Conservation (phyloP, 2,329 filamentous ascomycete species). For the Kalmusia sp. region DNA sequence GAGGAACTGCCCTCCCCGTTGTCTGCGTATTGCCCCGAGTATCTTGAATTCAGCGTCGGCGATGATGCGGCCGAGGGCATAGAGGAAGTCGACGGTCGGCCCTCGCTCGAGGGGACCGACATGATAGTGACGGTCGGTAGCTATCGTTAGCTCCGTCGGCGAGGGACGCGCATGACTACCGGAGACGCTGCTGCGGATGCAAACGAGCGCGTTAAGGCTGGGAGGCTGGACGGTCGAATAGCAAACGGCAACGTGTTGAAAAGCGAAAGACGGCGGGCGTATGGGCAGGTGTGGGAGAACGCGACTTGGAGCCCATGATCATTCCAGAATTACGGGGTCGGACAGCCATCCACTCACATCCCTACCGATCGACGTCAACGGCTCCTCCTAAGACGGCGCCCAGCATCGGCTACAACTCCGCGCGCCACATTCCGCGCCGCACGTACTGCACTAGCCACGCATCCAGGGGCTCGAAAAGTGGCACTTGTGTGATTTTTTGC, state of each 20-base stretch:
- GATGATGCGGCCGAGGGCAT: slow-evolving; percentile 42
- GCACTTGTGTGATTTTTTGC: neutral
- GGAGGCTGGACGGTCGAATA: neutral
- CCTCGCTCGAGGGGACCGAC: slow-evolving; percentile 42
- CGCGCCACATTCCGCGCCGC: neutral
- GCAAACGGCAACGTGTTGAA: neutral
- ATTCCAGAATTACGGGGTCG: slow-evolving; percentile 1
- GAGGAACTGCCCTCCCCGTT: slow-evolving; percentile 39
- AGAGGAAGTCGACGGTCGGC: slow-evolving; percentile 41
- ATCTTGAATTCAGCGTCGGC: slow-evolving; percentile 38
- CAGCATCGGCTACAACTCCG: neutral
- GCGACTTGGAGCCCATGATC: neutral
- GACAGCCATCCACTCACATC: neutral
- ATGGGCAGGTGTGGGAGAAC: neutral
- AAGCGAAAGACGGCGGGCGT: neutral
- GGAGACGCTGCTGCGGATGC: neutral
- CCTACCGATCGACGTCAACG: slow-evolving; percentile 7
- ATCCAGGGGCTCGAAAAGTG: neutral
- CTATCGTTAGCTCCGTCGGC: slow-evolving; percentile 30
- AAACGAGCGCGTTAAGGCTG: neutral
- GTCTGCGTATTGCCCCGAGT: slow-evolving; percentile 27
- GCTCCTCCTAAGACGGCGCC: no score
- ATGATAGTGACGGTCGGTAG: slow-evolving; percentile 26
- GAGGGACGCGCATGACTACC: slow-evolving; percentile 21
- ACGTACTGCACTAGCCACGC: neutral